Conservation (phyloP, 2,329 filamentous ascomycete genomes). For the Trichoderma sp. region DNA sequence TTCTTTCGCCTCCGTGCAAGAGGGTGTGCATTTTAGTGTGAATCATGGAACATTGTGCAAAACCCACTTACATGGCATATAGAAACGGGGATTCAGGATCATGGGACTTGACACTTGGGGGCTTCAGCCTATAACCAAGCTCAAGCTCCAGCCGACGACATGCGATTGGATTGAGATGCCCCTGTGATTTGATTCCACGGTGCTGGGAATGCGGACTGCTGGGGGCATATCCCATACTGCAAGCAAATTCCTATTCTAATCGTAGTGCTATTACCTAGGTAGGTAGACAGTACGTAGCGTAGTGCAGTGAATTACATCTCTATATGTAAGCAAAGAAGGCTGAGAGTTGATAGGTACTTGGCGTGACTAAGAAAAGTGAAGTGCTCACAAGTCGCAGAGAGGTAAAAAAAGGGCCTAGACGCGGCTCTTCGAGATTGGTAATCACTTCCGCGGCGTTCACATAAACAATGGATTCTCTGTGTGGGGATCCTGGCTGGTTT, state of each 20-base stretch:
- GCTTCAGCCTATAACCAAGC: background rate
- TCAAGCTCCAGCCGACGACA: background rate
- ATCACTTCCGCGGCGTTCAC: slow-evolving; percentile 4
- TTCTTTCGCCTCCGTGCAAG: slow-evolving; percentile 10
- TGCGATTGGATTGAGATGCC: background rate
- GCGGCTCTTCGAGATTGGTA: background rate
- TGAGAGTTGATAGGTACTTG: background rate
- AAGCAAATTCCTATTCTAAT: background rate
- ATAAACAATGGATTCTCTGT: background rate
- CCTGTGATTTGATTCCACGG: background rate
- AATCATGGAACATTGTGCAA: background rate
- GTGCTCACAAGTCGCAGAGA: background rate
- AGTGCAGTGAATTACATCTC: background rate
- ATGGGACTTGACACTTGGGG: background rate
- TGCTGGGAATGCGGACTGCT: background rate
- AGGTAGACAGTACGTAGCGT: no score
- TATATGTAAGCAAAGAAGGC: background rate
- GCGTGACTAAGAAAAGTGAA: background rate
- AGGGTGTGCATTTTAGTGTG: background rate
- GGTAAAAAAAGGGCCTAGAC: background rate
- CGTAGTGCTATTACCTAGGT: background rate
- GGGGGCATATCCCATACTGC: background rate
- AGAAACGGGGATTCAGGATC: slow-evolving; percentile 2
- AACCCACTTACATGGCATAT: background rate
- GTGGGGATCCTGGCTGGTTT: background rate